Base-by-base conservation (phyloP, 208 protist genomes). In the Porcisia deanei region DNA sequence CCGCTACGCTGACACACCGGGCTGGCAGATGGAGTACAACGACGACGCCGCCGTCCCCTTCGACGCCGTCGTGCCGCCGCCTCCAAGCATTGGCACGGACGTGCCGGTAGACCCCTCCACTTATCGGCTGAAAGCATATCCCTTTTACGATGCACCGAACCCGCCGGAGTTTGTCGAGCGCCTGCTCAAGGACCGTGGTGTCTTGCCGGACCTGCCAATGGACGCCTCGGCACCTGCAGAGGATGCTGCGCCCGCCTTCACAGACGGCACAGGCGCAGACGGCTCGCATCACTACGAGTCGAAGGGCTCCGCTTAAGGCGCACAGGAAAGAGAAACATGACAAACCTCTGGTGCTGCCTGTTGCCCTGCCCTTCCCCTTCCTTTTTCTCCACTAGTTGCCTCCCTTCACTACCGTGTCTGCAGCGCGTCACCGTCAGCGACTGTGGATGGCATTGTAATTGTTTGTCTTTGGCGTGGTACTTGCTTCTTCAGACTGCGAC, bases 61-160 rank as follows among this genome's bases (percentile, higher is more conserved):
- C 75, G 82, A 85, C 59, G 80, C 75, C 2, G 80, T 88, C 34
- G 93, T 97, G 61, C 76, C 90, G 1, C 88, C 93, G 14, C 93
- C 93, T 37, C 88, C 88, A 22, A 95, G 90, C 72, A 91, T 97
- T 70, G 93, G 93, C 65, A 97, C 91, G 0, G 93, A 97, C 16
- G 86, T 96, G n/a, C 90, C 91, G 5, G 89, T 97, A 10, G 83
- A 96, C 71, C 88, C 89, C 25, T 55, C 61, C 45, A 41, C 37
- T 22, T 96, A 96, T 71, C 81, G 90, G 14, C 84, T 97, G 59
- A 91, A 89, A 74, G 88, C 93, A 34, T 96, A 97, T 71, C 93
- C 93, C 45, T 96, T 88, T 74, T 97, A 96, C 77, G 93, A 97
- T 82, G 89, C 93, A 14, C 93, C 93, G 16, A 97, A 97, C 73